Evolutionary conservation across 257 asterid genomes (phyloP).

Genomic region (Solanum megistacrolobum): DNA sequence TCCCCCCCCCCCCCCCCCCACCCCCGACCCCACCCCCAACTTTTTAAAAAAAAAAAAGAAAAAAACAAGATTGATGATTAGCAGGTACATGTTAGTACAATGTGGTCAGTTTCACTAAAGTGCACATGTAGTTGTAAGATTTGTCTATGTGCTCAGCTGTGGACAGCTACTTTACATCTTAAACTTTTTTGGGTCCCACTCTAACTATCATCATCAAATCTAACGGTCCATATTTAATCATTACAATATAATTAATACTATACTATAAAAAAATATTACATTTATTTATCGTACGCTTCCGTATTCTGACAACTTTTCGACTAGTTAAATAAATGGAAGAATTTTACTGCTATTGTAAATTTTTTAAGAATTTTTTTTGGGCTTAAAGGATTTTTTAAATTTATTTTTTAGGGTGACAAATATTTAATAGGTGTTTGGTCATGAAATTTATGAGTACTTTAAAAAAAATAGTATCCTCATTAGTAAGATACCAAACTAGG

Average conservation of each 20-base stretch:
- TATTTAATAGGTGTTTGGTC: neutral
- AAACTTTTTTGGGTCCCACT: neutral
- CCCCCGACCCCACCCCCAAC: too few relatives aligned
- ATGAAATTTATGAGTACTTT: neutral
- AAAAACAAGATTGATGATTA: neutral
- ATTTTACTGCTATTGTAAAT: neutral
- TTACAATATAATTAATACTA: neutral
- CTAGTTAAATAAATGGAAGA: neutral
- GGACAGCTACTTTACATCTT: slow-evolving; percentile 1
- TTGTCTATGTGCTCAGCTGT: neutral
- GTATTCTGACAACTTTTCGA: slow-evolving; percentile 1
- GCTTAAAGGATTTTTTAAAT: neutral
- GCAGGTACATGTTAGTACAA: neutral
- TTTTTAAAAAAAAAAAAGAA: neutral
- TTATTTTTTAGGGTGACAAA: neutral
- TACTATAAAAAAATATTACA: neutral
- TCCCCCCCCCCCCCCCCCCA: rapidly evolving
- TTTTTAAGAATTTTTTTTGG: neutral
- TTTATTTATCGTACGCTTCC: neutral
- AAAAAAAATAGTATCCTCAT: too few relatives aligned
- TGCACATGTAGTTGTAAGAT: neutral
- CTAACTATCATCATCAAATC: neutral
- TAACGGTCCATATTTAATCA: neutral
- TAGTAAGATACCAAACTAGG: too few relatives aligned
- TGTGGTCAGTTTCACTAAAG: neutral